Evolutionary conservation across 179 eudicot genomes (phyloP).

Genomic region (Camellia oleifera): DNA sequence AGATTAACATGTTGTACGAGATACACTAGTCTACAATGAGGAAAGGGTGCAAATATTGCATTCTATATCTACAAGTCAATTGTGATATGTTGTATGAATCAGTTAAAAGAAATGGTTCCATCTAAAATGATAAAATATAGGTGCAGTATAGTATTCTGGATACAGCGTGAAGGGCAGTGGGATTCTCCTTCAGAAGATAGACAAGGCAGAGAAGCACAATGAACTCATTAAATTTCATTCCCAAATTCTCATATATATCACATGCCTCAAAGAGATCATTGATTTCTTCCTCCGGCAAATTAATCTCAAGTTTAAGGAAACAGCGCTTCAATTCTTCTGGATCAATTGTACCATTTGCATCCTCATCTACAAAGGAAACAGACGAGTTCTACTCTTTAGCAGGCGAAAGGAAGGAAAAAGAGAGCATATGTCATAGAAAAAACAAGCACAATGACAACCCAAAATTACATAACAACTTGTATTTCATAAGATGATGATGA

Average conservation of each 20-base stretch:
- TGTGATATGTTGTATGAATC: not conserved
- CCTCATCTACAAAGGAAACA: constrained; percentile 54
- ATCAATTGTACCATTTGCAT: constrained; percentile 74
- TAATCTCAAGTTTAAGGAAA: constrained; percentile 61
- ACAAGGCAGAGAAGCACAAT: constrained; percentile 90
- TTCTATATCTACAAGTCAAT: not conserved
- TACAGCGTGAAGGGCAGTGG: constrained; percentile 42
- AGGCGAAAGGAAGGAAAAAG: not conserved
- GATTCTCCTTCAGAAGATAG: constrained; percentile 74
- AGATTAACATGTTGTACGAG: not conserved
- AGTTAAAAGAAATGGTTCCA: not conserved
- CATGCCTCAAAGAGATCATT: constrained; percentile 72
- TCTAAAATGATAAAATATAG: not conserved
- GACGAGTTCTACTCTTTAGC: not conserved
- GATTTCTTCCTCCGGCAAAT: constrained; percentile 74
- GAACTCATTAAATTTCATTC: constrained; percentile 78
- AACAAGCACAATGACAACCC: not conserved
- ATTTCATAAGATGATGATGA: not conserved
- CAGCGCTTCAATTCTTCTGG: constrained; percentile 67
- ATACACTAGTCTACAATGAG: not conserved
- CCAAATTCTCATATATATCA: constrained; percentile 62
- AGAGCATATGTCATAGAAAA: not conserved
- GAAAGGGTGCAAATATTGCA: not conserved
- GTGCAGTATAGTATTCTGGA: constrained; percentile 18
- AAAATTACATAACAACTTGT: not conserved